phyloP scores from a whole-genome alignment of 1,284 basidiomycete genomes.

The Fomitopsis palustris region DNA sequence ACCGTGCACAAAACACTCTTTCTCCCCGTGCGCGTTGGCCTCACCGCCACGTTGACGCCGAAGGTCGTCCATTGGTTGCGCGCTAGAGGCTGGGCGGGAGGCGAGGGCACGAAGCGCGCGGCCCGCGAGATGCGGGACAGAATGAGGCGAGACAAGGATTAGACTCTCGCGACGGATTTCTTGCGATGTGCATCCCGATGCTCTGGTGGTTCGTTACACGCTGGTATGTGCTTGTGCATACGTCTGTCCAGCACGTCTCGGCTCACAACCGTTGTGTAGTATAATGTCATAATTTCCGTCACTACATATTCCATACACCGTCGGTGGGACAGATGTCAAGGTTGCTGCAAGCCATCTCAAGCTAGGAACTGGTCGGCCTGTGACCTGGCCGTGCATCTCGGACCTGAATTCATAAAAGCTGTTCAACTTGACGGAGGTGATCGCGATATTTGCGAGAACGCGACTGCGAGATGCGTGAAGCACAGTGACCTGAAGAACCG shows the following conservation, averaged over 20 bases:
- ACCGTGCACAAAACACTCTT: conserved; percentile 95
- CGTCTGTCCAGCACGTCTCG: no score
- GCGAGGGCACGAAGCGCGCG: conserved; percentile 63
- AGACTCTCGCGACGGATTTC: background rate
- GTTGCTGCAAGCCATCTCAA: no score
- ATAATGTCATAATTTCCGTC: no score
- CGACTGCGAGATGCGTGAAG: no score
- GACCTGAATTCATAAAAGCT: background rate
- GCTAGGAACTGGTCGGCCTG: no score
- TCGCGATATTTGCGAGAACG: no score
- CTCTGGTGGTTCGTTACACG: background rate
- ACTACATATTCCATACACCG: no score
- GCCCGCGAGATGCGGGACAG: conserved; percentile 61
- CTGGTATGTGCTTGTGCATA: background rate
- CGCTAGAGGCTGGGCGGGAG: conserved; percentile 71
- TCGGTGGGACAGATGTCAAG: no score
- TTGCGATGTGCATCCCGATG: background rate
- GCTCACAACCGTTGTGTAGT: no score
- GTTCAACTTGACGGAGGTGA: background rate
- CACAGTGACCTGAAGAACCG: no score
- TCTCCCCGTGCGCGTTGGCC: conserved; percentile 84
- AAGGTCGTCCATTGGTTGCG: conserved; percentile 79
- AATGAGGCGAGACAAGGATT: conserved; percentile 30
- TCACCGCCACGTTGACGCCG: conserved; percentile 88
- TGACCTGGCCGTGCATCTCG: no score